Evolutionary conservation across 2,329 filamentous ascomycete genomes (phyloP).

Genomic region (Daldinia sp.): DNA sequence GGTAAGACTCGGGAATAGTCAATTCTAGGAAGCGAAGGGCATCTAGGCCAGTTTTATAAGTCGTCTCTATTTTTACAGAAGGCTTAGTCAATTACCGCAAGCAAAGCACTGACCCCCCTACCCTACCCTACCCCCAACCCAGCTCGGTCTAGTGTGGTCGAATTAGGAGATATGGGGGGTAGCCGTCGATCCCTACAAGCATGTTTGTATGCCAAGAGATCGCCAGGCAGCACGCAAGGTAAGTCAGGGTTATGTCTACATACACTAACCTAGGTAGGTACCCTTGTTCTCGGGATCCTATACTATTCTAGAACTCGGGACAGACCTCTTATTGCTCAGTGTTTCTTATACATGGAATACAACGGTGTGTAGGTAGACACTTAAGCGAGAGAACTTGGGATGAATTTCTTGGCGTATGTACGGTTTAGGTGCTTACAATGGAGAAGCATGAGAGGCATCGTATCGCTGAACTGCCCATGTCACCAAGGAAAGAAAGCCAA

Average conservation of each 20-base stretch:
- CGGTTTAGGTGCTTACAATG: conserved; percentile 24
- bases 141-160: neutral
- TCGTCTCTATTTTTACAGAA: conserved; percentile 16
- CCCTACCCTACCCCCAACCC: neutral
- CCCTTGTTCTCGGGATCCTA: neutral
- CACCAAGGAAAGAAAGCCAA: neutral
- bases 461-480: neutral
- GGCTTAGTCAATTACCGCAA: conserved; percentile 4
- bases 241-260: conserved; percentile 14
- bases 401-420: neutral
- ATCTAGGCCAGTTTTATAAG: neutral
- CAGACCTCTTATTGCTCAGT: neutral
- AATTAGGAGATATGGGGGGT: conserved; percentile 21
- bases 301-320: neutral
- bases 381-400: neutral
- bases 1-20: conserved; percentile 32
- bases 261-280: too few relatives aligned
- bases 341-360: neutral
- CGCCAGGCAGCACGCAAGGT: conserved; percentile 1
- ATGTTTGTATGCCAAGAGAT: conserved; percentile 25
- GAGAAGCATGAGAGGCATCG: neutral
- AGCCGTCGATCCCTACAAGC: conserved; percentile 31
- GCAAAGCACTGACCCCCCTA: conserved; percentile 1
- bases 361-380: neutral
- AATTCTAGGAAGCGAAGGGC: neutral